Conservation (phyloP, 2,329 filamentous ascomycete species). For the Colletotrichum theobromicola region DNA sequence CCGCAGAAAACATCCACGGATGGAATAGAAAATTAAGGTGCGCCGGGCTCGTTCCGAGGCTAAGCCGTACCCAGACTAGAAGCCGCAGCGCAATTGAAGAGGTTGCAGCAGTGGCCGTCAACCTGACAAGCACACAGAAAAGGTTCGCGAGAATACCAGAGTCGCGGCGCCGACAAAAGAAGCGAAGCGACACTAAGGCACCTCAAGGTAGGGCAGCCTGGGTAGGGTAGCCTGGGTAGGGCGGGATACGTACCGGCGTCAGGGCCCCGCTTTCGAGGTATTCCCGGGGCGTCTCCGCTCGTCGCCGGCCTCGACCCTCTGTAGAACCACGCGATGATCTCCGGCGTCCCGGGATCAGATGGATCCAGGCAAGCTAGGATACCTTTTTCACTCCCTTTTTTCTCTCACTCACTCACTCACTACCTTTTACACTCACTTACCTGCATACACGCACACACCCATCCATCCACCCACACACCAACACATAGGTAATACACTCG, state of each 20-base stretch:
- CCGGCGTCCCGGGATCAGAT: slow-evolving; percentile 4
- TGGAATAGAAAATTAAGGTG: neutral
- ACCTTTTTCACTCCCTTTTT: neutral
- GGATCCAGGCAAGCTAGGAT: neutral
- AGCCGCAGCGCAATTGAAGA: neutral
- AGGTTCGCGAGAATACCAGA: neutral
- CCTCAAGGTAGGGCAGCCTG: no score
- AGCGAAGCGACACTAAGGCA: no score
- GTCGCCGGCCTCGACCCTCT: neutral
- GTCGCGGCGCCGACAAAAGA: neutral
- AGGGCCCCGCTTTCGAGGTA: neutral
- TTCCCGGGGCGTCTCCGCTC: slow-evolving; percentile 13
- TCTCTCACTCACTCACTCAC: neutral
- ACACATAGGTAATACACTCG: neutral
- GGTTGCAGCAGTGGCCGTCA: neutral
- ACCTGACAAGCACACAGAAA: no score
- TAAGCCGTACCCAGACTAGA: neutral
- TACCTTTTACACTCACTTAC: no score
- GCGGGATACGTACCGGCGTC: neutral
- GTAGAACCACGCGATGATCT: slow-evolving; percentile 6
- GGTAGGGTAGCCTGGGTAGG: no score
- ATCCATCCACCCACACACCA: neutral
- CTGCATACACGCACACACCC: neutral
- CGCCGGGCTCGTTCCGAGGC: neutral
- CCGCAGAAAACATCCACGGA: neutral